A percentile compares a stretch with the other conserved stretches of the same genome.
Conservation (phyloP, 2,329 filamentous ascomycete genomes). For the Fusarium sambucinum region DNA sequence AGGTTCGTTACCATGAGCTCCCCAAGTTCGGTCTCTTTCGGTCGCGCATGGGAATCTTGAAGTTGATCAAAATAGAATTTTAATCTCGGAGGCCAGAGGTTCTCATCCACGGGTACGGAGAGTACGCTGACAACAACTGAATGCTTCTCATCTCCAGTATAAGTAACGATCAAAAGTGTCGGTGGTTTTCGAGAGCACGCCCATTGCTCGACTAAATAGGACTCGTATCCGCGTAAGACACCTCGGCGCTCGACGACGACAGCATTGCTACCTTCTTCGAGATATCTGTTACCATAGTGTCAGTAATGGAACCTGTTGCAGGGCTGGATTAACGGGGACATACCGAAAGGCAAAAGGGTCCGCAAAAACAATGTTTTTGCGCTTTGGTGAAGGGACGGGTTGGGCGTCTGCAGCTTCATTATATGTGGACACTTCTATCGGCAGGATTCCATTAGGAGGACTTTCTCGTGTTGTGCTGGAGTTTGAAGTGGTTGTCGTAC, state of each 20-base stretch:
- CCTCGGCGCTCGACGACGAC: conserved; percentile 78
- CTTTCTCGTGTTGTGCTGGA: conserved; percentile 36
- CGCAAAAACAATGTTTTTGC: conserved; percentile 66
- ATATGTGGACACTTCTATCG: conserved; percentile 35
- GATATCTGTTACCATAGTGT: conserved; percentile 65
- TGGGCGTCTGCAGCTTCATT: conserved; percentile 32
- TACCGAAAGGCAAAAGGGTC: conserved; percentile 70
- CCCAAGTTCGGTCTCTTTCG: conserved; percentile 84
- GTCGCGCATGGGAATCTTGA: conserved; percentile 84
- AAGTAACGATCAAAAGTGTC: conserved; percentile 91
- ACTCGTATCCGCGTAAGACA: conserved; percentile 84
- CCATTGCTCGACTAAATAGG: conserved; percentile 98
- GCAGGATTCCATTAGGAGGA: conserved; percentile 40
- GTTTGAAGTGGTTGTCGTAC: conserved; percentile 32
- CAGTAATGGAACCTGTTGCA: conserved; percentile 15
- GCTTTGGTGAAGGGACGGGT: conserved; percentile 34
- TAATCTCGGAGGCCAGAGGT: conserved; percentile 81
- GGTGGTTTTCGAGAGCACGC: conserved; percentile 91
- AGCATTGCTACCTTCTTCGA: conserved; percentile 86
- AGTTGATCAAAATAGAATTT: conserved; percentile 88
- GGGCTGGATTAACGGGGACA: conserved; percentile 27
- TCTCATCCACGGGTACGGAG: conserved; percentile 83
- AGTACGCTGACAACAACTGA: conserved; percentile 83
- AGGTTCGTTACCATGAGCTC: conserved; percentile 95
- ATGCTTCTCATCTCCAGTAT: conserved; percentile 87